Percentiles rank a stretch among this genome's conserved stretches.
Evolutionary conservation across 176 grass and related monocot genomes (phyloP).

Genomic region (Eragrostis nindensis): DNA sequence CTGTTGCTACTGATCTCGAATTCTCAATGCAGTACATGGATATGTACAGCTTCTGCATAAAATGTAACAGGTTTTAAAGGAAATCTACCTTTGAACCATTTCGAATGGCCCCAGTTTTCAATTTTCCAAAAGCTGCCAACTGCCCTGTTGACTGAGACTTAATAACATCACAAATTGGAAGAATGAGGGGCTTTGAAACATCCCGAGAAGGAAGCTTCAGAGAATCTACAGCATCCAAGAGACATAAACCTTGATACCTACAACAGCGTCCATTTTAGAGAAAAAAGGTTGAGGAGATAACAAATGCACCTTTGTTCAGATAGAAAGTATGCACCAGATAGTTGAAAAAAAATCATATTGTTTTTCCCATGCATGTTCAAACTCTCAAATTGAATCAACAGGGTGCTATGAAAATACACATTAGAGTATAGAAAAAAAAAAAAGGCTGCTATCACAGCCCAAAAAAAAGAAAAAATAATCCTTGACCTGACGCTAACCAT

Average conservation of each 20-base stretch:
- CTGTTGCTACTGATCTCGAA: background rate
- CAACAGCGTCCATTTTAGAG: constrained; percentile 34
- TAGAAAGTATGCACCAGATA: constrained; percentile 1
- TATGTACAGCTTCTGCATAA: constrained; percentile 4
- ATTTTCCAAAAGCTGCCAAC: constrained; percentile 88
- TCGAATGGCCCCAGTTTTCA: constrained; percentile 88
- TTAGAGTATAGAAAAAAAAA: background rate
- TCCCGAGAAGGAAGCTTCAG: constrained; percentile 81
- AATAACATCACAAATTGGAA: constrained; percentile 99
- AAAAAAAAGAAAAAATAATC: background rate
- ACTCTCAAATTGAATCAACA: constrained; percentile 16
- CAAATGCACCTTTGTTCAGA: background rate
- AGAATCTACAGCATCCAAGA: constrained; percentile 91
- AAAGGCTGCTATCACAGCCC: background rate
- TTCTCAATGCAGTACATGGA: constrained; percentile 9
- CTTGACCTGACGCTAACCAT: background rate
- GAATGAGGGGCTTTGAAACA: constrained; percentile 88
- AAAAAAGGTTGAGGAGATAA: constrained; percentile 16
- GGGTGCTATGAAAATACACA: background rate
- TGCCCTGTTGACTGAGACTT: constrained; percentile 80
- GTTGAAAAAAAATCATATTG: background rate
- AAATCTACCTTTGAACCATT: constrained; percentile 82
- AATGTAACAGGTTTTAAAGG: background rate
- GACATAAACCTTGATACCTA: constrained; percentile 79
- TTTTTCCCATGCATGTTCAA: constrained; percentile 2